Percentiles rank a stretch among this genome's conserved stretches.
Conservation (phyloP, 2,329 filamentous ascomycete genomes). For the Aspergillus sergii region DNA sequence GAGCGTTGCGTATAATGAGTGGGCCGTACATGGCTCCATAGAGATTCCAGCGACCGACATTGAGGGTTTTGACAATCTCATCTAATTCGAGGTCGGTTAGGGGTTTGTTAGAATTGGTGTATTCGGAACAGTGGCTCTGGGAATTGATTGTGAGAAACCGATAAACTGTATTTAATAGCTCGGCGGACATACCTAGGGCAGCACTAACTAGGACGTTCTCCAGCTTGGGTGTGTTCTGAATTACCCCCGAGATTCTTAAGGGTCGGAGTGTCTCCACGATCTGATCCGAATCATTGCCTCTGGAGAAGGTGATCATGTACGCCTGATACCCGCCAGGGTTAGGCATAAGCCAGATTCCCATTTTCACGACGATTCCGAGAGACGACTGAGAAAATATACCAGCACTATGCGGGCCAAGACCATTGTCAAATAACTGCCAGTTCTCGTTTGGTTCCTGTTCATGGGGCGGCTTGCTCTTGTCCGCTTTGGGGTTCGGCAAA, state of each 20-base stretch:
- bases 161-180: neutral
- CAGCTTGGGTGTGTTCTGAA: conserved; percentile 54
- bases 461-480: neutral
- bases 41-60: conserved; percentile 55
- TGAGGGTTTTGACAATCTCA: conserved; percentile 42
- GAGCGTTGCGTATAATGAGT: conserved; percentile 32
- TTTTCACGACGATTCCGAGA: conserved; percentile 58
- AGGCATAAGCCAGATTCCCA: conserved; percentile 59
- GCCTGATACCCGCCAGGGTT: conserved; percentile 54
- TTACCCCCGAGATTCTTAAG: conserved; percentile 33
- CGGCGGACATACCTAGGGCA: conserved; percentile 18
- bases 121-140: conserved; percentile 3
- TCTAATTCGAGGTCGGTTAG: conserved; percentile 46
- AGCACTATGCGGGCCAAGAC: conserved; percentile 44
- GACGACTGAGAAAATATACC: conserved; percentile 57
- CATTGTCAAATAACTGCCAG: conserved; percentile 48
- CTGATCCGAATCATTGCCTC: conserved; percentile 53
- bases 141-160: neutral
- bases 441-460: conserved; percentile 31
- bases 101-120: conserved; percentile 29
- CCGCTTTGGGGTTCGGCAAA: conserved; percentile 6
- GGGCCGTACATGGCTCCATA: conserved; percentile 52
- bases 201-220: conserved; percentile 51
- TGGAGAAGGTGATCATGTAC: conserved; percentile 49
- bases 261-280: conserved; percentile 43